Percentiles rank a stretch among this genome's conserved stretches.
Conservation (phyloP, 306 rosid genomes). For the Senna tora region DNA sequence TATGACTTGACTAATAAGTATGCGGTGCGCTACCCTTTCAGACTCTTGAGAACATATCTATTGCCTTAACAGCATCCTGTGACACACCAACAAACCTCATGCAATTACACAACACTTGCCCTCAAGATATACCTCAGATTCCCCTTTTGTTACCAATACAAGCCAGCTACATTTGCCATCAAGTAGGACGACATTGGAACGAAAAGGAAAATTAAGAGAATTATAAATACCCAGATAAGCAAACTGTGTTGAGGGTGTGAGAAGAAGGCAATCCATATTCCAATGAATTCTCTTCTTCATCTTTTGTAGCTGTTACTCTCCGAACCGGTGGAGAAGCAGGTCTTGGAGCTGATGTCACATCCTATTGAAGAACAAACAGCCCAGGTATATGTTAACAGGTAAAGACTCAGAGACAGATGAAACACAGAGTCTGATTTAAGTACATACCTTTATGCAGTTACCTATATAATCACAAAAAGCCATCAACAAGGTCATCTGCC, state of each 20-base stretch:
- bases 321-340: slow-evolving; percentile 88
- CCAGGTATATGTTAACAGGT: slow-evolving; percentile 5
- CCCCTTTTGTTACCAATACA: background rate
- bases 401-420: slow-evolving; percentile 1
- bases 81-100: slow-evolving; percentile 21
- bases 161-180: background rate
- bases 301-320: slow-evolving; percentile 89
- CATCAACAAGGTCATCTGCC: slow-evolving; percentile 97
- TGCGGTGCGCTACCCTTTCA: slow-evolving; percentile 22
- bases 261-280: slow-evolving; percentile 99
- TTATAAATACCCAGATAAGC: slow-evolving; percentile 80
- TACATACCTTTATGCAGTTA: slow-evolving; percentile 73
- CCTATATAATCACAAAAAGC: slow-evolving; percentile 93
- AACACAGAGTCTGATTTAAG: background rate
- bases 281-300: slow-evolving; percentile 89
- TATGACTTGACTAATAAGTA: slow-evolving; percentile 33
- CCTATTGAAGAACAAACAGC: slow-evolving; percentile 53
- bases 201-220: slow-evolving; percentile 28
- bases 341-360: slow-evolving; percentile 92
- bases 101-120: slow-evolving; percentile 20
- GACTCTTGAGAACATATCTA: slow-evolving; percentile 16
- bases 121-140: background rate
- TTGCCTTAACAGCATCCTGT: slow-evolving; percentile 20
- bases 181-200: background rate
- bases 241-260: slow-evolving; percentile 92